These are phyloP conservation scores for Fusarium sp. DNA, from an alignment of 2,329 filamentous ascomycete genomes.

Conservation along the genomic window DNA sequence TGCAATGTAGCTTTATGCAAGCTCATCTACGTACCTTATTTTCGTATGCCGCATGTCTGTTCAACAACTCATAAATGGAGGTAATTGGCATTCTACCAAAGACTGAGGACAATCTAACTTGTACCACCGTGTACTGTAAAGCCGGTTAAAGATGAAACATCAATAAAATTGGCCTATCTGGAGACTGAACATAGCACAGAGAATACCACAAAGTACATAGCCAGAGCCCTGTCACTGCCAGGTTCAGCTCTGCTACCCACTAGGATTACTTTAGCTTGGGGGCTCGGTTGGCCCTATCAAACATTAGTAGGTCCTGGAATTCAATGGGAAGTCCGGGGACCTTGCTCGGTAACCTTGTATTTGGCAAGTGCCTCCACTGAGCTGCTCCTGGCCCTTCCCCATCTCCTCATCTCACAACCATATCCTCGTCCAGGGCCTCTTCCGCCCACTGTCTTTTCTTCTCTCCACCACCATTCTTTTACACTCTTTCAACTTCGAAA, in stretches of 20 bases:
- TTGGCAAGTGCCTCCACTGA: conserved; percentile 8
- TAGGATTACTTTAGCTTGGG: conserved; percentile 15
- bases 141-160: conserved; percentile 22
- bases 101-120: not conserved
- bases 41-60: not conserved
- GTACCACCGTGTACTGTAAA: conserved; percentile 8
- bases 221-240: conserved; percentile 12
- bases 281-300: conserved; percentile 36
- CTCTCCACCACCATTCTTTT: conserved; percentile 21
- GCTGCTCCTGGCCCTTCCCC: conserved; percentile 14
- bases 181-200: not conserved
- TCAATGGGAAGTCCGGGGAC: conserved; percentile 27
- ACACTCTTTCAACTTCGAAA: conserved; percentile 23
- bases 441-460: conserved; percentile 1
- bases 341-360: conserved; percentile 12
- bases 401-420: conserved; percentile 23
- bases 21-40: not conserved
- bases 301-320: conserved; percentile 13
- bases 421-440: conserved; percentile 21
- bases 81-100: not conserved
- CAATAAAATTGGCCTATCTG: not conserved
- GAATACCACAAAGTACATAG: conserved; percentile 21
- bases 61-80: not conserved
- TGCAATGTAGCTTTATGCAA: conserved; percentile 1
- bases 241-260: conserved; percentile 16